Percentiles rank a stretch among this genome's conserved stretches.
Evolutionary conservation across 768 basidiomycete species (phyloP).

Genomic region (Boletus edulis): DNA sequence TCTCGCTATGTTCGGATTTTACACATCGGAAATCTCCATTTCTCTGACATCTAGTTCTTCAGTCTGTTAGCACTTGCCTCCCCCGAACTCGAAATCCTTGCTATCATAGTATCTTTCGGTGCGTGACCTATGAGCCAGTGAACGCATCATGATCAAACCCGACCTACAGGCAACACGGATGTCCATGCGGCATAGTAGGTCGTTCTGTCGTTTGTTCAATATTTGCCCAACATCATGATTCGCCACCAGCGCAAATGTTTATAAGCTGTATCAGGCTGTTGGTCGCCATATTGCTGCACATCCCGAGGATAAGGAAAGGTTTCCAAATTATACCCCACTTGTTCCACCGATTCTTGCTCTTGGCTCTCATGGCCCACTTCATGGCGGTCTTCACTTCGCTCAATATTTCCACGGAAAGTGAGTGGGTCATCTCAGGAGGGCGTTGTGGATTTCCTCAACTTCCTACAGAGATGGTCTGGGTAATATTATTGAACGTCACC

Average conservation of each 20-base stretch:
- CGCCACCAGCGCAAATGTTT: slow-evolving; percentile 57
- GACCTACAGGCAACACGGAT: slow-evolving; percentile 65
- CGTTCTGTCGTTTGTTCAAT: neutral
- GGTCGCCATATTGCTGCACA: slow-evolving; percentile 52
- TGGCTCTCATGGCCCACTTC: slow-evolving; percentile 65
- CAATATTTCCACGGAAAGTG: slow-evolving; percentile 84
- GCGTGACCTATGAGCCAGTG: slow-evolving; percentile 17
- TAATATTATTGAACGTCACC: slow-evolving; percentile 58
- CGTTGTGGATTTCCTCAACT: slow-evolving; percentile 1
- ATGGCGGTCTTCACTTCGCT: slow-evolving; percentile 71
- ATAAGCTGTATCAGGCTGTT: slow-evolving; percentile 73
- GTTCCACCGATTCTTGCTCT: slow-evolving; percentile 60
- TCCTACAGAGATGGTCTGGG: slow-evolving; percentile 64
- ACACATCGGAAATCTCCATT: neutral
- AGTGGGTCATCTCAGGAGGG: slow-evolving; percentile 8
- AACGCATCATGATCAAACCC: neutral
- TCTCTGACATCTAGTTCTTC: slow-evolving; percentile 1
- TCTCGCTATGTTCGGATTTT: slow-evolving; percentile 61
- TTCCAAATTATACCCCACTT: slow-evolving; percentile 54
- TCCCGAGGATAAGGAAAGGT: slow-evolving; percentile 54
- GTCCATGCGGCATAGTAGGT: slow-evolving; percentile 56
- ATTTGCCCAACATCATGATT: neutral
- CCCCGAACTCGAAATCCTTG: slow-evolving; percentile 79
- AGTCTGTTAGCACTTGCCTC: slow-evolving; percentile 79
- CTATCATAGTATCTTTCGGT: slow-evolving; percentile 78